These are phyloP conservation scores for Chaetoceros tenuissimus DNA, from an alignment of 108 stramenopile species.

Conservation along the genomic window DNA sequence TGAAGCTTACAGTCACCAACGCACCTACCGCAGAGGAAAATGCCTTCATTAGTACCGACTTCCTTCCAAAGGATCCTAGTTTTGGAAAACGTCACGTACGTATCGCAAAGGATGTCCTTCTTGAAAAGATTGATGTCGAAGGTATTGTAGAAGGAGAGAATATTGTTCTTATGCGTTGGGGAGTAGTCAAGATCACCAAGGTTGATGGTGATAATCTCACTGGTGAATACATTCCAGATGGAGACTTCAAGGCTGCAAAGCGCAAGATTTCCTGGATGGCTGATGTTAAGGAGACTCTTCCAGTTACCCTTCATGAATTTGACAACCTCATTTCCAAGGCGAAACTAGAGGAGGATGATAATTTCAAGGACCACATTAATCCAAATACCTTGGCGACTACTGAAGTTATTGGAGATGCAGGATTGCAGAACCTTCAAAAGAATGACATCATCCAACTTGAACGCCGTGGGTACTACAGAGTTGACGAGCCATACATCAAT, in stretches of 20 bases:
- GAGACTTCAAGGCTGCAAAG: conserved; percentile 90
- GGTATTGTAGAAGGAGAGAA: conserved; percentile 81
- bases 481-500: conserved; percentile 78
- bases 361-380: conserved; percentile 92
- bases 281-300: conserved; percentile 26
- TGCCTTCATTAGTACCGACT: conserved; percentile 49
- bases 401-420: conserved; percentile 73
- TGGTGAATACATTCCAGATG: conserved; percentile 70
- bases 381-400: conserved; percentile 77
- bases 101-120: conserved; percentile 49
- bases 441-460: conserved; percentile 96
- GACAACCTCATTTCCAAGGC: conserved; percentile 96
- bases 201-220: conserved; percentile 67
- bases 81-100: conserved; percentile 81
- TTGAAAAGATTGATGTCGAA: conserved; percentile 89
- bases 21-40: conserved; percentile 31
- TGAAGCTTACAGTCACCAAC: conserved; percentile 64
- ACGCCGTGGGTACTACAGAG: conserved; percentile 94
- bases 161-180: conserved; percentile 94
- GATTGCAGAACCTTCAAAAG: conserved; percentile 63
- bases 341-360: conserved; percentile 91
- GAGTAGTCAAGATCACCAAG: conserved; percentile 79
- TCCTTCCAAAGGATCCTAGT: conserved; percentile 88
- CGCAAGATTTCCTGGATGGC: conserved; percentile 93
- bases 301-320: conserved; percentile 80